A percentile compares a stretch with the other conserved stretches of the same genome.
Evolutionary conservation across 495 filamentous ascomycete genomes (phyloP).

Genomic region (Penicillium ochrochloron): DNA sequence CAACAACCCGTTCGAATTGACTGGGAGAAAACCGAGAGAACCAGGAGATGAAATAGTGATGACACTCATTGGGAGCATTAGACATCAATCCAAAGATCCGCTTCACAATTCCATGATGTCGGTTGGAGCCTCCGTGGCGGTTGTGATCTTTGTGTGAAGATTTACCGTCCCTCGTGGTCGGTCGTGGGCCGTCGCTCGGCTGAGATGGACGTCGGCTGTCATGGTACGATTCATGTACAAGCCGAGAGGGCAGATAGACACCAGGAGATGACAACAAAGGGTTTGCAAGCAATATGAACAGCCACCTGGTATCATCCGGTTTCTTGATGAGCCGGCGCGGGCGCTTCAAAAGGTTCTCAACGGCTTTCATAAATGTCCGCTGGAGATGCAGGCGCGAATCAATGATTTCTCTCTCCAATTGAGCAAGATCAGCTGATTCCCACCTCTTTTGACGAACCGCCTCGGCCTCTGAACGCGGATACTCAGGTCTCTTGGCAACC

Average conservation of each 20-base stretch:
- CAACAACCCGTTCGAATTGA: constrained; percentile 73
- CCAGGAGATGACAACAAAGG: constrained; percentile 63
- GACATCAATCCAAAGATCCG: constrained; percentile 81
- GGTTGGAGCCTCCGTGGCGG: constrained; percentile 46
- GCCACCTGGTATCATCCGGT: constrained; percentile 75
- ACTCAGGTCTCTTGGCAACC: constrained; percentile 44
- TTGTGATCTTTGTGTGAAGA: constrained; percentile 24
- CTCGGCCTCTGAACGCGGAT: constrained; percentile 35
- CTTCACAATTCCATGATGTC: constrained; percentile 85
- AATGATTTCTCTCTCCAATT: constrained; percentile 64
- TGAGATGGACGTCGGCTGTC: constrained; percentile 38
- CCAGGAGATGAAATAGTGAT: constrained; percentile 85
- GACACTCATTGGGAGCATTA: constrained; percentile 75
- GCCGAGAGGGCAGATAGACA: constrained; percentile 14
- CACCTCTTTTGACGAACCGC: constrained; percentile 31
- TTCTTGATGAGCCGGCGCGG: constrained; percentile 72
- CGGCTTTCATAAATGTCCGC: constrained; percentile 75
- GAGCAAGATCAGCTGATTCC: constrained; percentile 39
- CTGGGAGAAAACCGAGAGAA: constrained; percentile 72
- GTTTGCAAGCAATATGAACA: constrained; percentile 85
- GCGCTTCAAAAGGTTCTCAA: constrained; percentile 83
- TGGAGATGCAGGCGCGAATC: constrained; percentile 72
- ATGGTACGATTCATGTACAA: constrained; percentile 16
- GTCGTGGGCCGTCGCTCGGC: constrained; percentile 29
- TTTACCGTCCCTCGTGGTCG: constrained; percentile 28